Base-by-base conservation (phyloP, 2,329 filamentous ascomycete genomes). In the Trichoderma citrinoviride region DNA sequence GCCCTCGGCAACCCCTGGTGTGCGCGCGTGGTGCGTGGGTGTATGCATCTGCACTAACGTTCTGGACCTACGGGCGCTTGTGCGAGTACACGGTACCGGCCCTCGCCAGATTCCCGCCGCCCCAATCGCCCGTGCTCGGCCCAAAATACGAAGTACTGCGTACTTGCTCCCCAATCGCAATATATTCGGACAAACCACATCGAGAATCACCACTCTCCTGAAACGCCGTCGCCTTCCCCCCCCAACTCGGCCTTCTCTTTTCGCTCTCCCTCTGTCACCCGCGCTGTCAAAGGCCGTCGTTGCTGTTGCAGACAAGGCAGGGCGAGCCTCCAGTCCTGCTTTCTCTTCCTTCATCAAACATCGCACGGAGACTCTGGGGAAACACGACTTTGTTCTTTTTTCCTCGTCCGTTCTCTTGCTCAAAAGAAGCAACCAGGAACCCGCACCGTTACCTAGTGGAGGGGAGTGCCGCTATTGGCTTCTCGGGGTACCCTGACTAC, bases 1-100 rank as follows among this genome's bases (percentile, higher is more conserved):
- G 65, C 65, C 65, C 61, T 66, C 65, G 65, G 65, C 56, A 66
- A 64, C 65, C 65, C 65, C 65, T 66, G 65, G 65, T 66, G 65
- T 50, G 53, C 61, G 56, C 43, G 64, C 40, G 57, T 52, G 62
- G 57, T 62, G 64, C 58, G 65, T 64, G 65, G 60, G 61, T 61
- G 65, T 65, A 41, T 66, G 65, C 61, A 55, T 54, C 50, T 58
- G 61, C 44, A 57, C 55, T 52, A 50, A 53, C 65, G 65, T 66
- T 66, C 65, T 66, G 65, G 65, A 66, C 65, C 61, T 54, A 49
- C 47, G 46, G 65, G 65, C 65, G 65, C 65, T 66, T 66, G 61
- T 54, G 37, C 41, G 55, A 44, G 65, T 66, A 66, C 61, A 23
- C 23, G 44, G 33, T 65, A 66, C 61, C 54, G 47, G 33, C 29